A percentile compares a stretch with the other conserved stretches of the same genome.
Conservation (phyloP, 805 yeast genomes). For the Teunomyces stri region DNA sequence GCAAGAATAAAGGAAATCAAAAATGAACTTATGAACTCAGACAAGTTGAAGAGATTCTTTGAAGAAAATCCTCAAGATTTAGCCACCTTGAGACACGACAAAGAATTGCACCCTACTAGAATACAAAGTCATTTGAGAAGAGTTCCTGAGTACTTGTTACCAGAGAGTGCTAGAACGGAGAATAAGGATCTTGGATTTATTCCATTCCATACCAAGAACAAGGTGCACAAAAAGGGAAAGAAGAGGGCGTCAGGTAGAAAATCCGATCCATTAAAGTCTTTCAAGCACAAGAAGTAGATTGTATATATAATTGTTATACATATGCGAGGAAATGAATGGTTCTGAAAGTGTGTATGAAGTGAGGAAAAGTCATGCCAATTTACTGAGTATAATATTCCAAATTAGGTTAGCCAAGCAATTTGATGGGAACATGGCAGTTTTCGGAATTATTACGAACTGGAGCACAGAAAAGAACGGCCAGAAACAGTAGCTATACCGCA, state of each 20-base stretch:
- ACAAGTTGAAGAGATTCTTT: slow-evolving; percentile 87
- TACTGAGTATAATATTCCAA: slow-evolving; percentile 54
- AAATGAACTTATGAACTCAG: slow-evolving; percentile 82
- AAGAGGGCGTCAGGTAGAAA: slow-evolving; percentile 39
- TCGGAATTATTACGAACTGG: slow-evolving; percentile 49
- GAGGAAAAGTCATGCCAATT: slow-evolving; percentile 8
- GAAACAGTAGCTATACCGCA: slow-evolving; percentile 51
- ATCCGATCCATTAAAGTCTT: slow-evolving; percentile 63
- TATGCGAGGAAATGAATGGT: slow-evolving; percentile 1
- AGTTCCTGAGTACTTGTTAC: slow-evolving; percentile 88
- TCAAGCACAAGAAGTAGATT: slow-evolving; percentile 18
- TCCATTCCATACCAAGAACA: slow-evolving; percentile 59
- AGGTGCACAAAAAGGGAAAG: slow-evolving; percentile 41
- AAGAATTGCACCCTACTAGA: slow-evolving; percentile 78
- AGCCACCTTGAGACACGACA: slow-evolving; percentile 85
- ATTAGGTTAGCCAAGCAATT: slow-evolving; percentile 55
- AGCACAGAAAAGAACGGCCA: slow-evolving; percentile 60
- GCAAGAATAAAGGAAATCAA: slow-evolving; percentile 89
- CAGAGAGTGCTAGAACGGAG: slow-evolving; percentile 64
- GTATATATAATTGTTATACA: neutral
- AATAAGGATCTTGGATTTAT: slow-evolving; percentile 63
- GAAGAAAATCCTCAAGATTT: slow-evolving; percentile 97
- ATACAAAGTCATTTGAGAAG: slow-evolving; percentile 83
- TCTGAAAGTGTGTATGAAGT: slow-evolving; percentile 1
- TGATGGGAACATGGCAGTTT: slow-evolving; percentile 52